Evolutionary conservation across 148 eudicot genomes (phyloP).

Genomic region (Vaccinium myrtillus): DNA sequence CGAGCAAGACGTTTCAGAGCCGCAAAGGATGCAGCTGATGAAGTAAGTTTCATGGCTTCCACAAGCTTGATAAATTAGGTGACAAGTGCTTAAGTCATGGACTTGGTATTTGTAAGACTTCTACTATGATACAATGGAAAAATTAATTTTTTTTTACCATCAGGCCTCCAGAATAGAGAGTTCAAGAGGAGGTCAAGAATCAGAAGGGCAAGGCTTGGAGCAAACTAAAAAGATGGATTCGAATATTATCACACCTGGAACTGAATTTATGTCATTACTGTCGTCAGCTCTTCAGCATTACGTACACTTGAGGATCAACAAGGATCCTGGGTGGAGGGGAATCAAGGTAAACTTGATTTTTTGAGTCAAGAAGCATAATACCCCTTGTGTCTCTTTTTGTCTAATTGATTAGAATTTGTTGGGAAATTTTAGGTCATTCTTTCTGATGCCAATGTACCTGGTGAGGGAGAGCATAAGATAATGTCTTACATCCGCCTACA

Average conservation of each 20-base stretch:
- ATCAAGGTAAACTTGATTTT: constrained; percentile 29
- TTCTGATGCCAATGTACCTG: constrained; percentile 48
- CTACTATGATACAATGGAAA: background rate
- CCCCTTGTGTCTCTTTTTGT: background rate
- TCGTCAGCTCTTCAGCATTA: constrained; percentile 36
- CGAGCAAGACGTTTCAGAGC: constrained; percentile 41
- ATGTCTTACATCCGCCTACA: constrained; percentile 43
- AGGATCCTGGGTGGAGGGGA: constrained; percentile 36
- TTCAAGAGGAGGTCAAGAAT: background rate
- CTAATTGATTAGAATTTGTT: background rate
- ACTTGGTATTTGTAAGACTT: constrained; percentile 1
- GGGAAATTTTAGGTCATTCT: constrained; percentile 29
- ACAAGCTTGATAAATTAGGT: background rate
- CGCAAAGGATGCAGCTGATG: constrained; percentile 30
- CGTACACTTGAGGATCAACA: constrained; percentile 31
- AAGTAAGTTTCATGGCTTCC: constrained; percentile 25
- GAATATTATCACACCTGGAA: constrained; percentile 45
- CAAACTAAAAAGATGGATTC: constrained; percentile 25
- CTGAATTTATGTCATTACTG: constrained; percentile 36
- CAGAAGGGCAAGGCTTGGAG: constrained; percentile 13
- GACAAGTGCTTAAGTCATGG: background rate
- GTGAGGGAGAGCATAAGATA: constrained; percentile 47
- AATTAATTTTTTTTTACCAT: background rate
- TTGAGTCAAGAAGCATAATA: background rate
- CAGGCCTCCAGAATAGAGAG: constrained; percentile 19